phyloP scores from a whole-genome alignment of 2,329 filamentous ascomycete genomes.

The Coleophoma crateriformis region DNA sequence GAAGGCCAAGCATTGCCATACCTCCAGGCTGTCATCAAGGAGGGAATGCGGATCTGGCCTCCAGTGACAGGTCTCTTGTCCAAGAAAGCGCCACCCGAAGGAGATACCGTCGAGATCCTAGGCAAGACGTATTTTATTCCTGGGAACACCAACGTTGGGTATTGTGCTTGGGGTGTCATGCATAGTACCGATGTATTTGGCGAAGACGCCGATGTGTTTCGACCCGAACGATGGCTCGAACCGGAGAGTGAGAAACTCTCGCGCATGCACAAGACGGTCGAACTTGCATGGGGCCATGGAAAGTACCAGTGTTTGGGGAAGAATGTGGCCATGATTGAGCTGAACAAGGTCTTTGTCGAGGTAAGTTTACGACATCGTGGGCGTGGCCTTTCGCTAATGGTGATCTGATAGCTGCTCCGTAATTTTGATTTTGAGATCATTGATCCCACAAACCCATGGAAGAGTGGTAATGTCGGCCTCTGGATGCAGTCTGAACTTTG shows the following conservation, averaged over 20 bases:
- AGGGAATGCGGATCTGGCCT: slow-evolving; percentile 33
- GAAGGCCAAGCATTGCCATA: slow-evolving; percentile 5
- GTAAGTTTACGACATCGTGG: slow-evolving; percentile 23
- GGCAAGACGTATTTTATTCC: slow-evolving; percentile 3
- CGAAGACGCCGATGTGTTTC: slow-evolving; percentile 31
- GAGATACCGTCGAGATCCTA: slow-evolving; percentile 1
- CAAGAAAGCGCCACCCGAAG: slow-evolving; percentile 6
- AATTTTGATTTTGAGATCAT: slow-evolving; percentile 12
- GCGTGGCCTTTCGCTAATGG: neutral
- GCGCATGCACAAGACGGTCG: slow-evolving; percentile 31
- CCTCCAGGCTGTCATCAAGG: slow-evolving; percentile 39
- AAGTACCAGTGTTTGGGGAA: slow-evolving; percentile 38
- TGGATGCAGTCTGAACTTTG: slow-evolving; percentile 9
- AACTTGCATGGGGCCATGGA: slow-evolving; percentile 34
- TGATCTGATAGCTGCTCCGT: slow-evolving; percentile 3
- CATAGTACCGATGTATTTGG: slow-evolving; percentile 29
- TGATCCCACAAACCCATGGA: slow-evolving; percentile 10
- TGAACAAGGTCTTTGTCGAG: slow-evolving; percentile 42
- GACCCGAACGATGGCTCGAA: slow-evolving; percentile 43
- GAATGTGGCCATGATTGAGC: slow-evolving; percentile 40
- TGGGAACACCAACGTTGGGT: slow-evolving; percentile 1
- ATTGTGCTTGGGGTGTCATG: slow-evolving; percentile 27
- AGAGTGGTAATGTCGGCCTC: slow-evolving; percentile 6
- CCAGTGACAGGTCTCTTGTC: slow-evolving; percentile 21
- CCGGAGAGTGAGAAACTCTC: slow-evolving; percentile 17